These are phyloP conservation scores for Paralagenidium karlingii DNA, from an alignment of 352 stramenopile genomes.

Conservation along the genomic window DNA sequence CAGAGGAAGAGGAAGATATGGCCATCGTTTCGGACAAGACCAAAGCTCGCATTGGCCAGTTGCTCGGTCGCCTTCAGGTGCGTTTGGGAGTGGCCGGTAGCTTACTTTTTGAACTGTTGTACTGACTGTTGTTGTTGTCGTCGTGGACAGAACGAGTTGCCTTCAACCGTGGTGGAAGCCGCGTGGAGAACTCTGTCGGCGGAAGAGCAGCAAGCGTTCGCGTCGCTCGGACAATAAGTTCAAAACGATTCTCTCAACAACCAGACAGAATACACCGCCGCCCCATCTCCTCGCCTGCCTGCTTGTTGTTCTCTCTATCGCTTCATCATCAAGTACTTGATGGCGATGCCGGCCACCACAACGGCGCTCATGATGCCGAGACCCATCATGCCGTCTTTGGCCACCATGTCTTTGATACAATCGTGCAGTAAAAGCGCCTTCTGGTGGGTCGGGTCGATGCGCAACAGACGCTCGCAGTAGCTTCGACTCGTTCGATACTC, in stretches of 20 bases:
- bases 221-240: constrained; percentile 24
- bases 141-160: too few species aligned
- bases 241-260: constrained; percentile 10
- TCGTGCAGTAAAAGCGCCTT: constrained; percentile 63
- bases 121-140: too few species aligned
- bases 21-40: constrained; percentile 49
- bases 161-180: constrained; percentile 36
- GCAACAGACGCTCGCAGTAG: constrained; percentile 64
- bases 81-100: too few species aligned
- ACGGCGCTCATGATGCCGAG: constrained; percentile 55
- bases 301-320: constrained; percentile 35
- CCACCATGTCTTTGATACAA: constrained; percentile 50
- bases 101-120: too few species aligned
- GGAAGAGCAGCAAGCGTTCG: constrained; percentile 59
- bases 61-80: constrained; percentile 56
- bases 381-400: constrained; percentile 47
- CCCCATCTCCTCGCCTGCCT: constrained; percentile 3
- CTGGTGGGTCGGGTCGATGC: constrained; percentile 53
- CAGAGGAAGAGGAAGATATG: constrained; percentile 53
- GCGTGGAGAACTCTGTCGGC: constrained; percentile 57
- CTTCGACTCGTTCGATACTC: constrained; percentile 54
- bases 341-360: constrained; percentile 51
- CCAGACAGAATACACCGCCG: constrained; percentile 1
- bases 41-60: constrained; percentile 36
- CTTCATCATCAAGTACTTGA: constrained; percentile 65